Conservation (phyloP, 2,329 filamentous ascomycete genomes). For the Aspergillus sp. region DNA sequence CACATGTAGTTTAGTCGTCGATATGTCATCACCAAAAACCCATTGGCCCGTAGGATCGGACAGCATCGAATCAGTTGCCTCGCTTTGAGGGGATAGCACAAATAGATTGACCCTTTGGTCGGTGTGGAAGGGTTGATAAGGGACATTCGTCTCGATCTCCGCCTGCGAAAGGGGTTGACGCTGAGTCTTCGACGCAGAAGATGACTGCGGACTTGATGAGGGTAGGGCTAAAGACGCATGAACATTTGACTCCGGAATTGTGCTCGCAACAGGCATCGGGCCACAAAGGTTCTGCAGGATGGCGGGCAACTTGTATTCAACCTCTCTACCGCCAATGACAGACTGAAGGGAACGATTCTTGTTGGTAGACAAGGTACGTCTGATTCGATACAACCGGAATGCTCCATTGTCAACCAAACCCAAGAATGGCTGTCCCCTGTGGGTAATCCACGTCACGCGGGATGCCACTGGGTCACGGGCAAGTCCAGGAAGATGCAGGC, state of each 20-base stretch:
- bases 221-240: constrained; percentile 38
- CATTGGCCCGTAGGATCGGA: constrained; percentile 33
- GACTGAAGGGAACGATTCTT: constrained; percentile 49
- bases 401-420: constrained; percentile 40
- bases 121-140: constrained; percentile 93
- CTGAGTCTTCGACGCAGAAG: constrained; percentile 34
- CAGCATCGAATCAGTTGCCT: constrained; percentile 38
- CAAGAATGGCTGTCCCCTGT: constrained; percentile 35
- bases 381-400: constrained; percentile 41
- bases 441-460: constrained; percentile 41
- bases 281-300: constrained; percentile 56
- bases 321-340: constrained; percentile 52
- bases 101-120: constrained; percentile 76
- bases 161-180: constrained; percentile 62
- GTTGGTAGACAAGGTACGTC: constrained; percentile 42
- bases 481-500: constrained; percentile 39
- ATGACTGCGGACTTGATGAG: constrained; percentile 34
- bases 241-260: constrained; percentile 41
- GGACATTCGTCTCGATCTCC: constrained; percentile 91
- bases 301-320: constrained; percentile 60
- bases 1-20: constrained; percentile 43
- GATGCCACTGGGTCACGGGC: constrained; percentile 33
- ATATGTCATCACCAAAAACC: constrained; percentile 49
- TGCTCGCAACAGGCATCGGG: constrained; percentile 49
- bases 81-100: constrained; percentile 47